Conservation (phyloP, 2,329 filamentous ascomycete species). For the Ascochyta koolunga region DNA sequence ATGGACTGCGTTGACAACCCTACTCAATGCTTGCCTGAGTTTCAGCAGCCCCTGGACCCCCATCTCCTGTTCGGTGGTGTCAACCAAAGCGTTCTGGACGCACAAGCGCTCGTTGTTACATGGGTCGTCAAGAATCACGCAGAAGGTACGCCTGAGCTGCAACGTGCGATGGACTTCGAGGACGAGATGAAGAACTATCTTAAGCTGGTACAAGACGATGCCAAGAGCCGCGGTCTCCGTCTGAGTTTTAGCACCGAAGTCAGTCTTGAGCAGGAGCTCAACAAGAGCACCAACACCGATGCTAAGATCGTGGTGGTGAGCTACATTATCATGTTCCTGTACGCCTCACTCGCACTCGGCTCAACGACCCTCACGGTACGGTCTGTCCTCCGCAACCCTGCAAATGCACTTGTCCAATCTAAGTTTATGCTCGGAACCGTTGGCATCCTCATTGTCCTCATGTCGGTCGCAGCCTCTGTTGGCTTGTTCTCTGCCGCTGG, state of each 20-base stretch:
- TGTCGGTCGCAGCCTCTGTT: conserved; percentile 96
- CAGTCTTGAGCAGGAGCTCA: conserved; percentile 92
- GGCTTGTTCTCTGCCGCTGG: conserved; percentile 91
- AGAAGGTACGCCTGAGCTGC: conserved; percentile 73
- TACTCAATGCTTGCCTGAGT: conserved; percentile 81
- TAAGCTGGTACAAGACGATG: conserved; percentile 80
- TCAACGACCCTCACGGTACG: conserved; percentile 81
- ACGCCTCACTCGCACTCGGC: conserved; percentile 89
- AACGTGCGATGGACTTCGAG: conserved; percentile 88
- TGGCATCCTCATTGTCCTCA: conserved; percentile 92
- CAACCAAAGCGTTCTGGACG: conserved; percentile 69
- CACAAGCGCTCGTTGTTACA: conserved; percentile 82
- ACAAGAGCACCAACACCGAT: conserved; percentile 98
- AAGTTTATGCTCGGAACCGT: conserved; percentile 96
- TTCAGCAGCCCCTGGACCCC: conserved; percentile 85
- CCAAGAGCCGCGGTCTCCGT: conserved; percentile 75
- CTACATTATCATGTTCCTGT: conserved; percentile 98
- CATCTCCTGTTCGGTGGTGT: conserved; percentile 87
- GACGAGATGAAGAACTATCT: conserved; percentile 75
- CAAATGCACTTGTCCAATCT: conserved; percentile 86
- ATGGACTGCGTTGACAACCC: conserved; percentile 77
- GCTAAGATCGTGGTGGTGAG: conserved; percentile 96
- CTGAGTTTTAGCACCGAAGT: conserved; percentile 95
- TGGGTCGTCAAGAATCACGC: conserved; percentile 92
- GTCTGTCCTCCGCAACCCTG: conserved; percentile 80